Percentiles rank a stretch among this genome's conserved stretches.
Conservation (phyloP, 257 asterid genomes). For the Rauvolfia tetraphylla region DNA sequence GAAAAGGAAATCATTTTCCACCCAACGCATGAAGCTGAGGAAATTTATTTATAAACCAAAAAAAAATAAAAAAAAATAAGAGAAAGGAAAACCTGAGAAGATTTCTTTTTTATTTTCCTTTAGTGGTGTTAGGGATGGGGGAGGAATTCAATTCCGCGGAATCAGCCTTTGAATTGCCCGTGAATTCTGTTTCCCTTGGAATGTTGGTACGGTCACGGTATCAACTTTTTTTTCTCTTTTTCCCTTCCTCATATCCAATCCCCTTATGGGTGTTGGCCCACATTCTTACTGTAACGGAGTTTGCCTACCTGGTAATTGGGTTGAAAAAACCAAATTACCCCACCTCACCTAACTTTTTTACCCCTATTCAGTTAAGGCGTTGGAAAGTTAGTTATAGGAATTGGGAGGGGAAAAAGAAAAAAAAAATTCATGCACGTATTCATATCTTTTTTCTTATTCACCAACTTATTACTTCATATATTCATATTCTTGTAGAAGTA, state of each 20-base stretch:
- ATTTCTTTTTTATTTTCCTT: background rate
- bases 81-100: too few species aligned
- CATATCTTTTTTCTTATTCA: too few species aligned
- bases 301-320: slow-evolving; percentile 14
- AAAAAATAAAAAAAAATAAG: background rate
- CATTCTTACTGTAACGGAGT: slow-evolving; percentile 10
- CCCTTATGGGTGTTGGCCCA: background rate
- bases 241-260: background rate
- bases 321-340: background rate
- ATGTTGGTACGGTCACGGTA: slow-evolving; percentile 42
- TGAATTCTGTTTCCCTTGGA: slow-evolving; percentile 42
- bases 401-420: too few species aligned
- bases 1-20: slow-evolving; percentile 28
- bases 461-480: too few species aligned
- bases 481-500: too few species aligned
- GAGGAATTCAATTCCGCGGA: slow-evolving; percentile 31
- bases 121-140: background rate
- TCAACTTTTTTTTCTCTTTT: slow-evolving; percentile 1
- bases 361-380: slow-evolving; percentile 7
- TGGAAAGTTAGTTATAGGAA: background rate
- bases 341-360: background rate
- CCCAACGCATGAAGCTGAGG: slow-evolving; percentile 5
- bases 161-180: slow-evolving; percentile 34
- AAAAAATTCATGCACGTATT: too few species aligned
- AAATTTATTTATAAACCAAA: background rate